phyloP scores from a whole-genome alignment of 2,329 filamentous ascomycete species.

The Neoscytalidium dimidiatum region DNA sequence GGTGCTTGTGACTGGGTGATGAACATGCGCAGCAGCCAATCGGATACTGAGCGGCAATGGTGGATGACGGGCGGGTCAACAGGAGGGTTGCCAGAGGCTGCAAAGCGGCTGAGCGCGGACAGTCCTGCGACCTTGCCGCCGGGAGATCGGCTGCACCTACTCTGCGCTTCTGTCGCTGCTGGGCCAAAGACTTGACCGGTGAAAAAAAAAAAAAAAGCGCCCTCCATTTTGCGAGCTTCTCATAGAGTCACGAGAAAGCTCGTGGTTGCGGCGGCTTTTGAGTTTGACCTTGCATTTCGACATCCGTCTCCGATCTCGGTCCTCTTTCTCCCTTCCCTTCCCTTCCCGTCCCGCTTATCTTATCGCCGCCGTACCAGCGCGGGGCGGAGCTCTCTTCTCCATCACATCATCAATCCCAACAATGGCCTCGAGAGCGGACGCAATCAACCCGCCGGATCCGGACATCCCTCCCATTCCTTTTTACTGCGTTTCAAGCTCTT shows the following conservation, averaged over 20 bases:
- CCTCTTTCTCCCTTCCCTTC: too few species aligned
- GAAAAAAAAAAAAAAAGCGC: too few species aligned
- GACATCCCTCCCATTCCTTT: too few species aligned
- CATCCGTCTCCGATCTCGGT: neutral
- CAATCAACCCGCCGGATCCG: neutral
- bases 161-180: neutral
- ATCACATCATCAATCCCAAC: neutral
- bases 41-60: neutral
- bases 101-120: neutral
- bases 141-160: conserved; percentile 10
- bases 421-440: neutral
- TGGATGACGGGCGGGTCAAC: neutral
- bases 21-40: neutral
- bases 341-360: too few species aligned
- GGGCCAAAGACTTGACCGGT: neutral
- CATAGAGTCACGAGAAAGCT: neutral
- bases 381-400: neutral
- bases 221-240: neutral
- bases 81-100: too few species aligned
- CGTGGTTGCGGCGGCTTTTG: neutral
- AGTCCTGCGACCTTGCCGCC: neutral
- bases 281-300: neutral
- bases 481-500: too few species aligned
- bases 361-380: too few species aligned
- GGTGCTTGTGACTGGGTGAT: neutral